Base-by-base conservation (phyloP, 257 asterid species). In the Lycium barbarum region DNA sequence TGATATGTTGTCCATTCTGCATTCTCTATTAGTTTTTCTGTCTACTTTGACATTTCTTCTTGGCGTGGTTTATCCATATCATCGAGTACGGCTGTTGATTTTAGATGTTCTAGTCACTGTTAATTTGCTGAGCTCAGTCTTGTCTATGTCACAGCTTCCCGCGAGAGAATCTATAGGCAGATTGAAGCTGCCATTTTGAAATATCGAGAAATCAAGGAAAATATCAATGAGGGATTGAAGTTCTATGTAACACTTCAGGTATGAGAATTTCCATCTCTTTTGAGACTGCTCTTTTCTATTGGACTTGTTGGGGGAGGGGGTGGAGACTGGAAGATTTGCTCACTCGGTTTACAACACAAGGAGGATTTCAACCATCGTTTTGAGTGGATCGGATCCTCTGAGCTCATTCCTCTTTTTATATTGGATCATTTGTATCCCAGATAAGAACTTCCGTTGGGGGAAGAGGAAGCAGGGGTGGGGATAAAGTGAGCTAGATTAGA, bases 241-340 rank as follows among this genome's bases (percentile, higher is more conserved):
- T 97, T 97, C 86, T 97, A 97, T 84, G 93, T 95, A 53, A 95
- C 96, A 85, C 99, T 97, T 83, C 99, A 97, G 97, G 99, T 95
- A 92, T 11, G 78, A 55, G 58, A 68, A 78, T 85, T 83, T 83
- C 70, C 82, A 14, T 26, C 82, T 53, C 22, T 54, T 53, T 73
- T 51, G 18, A 33, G 22, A 22, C 1, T 10, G 63, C 26, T 76
- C 63, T 26, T 51, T 76, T 53, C 63, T 26, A 33, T 78, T 53
- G 22, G 82, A 78, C 49, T 53, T 8, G 65, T 78, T 78, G 26
- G 49, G 65, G 61, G 20, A 36, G 49, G 82, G 65, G 15, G 45
- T 26, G 22, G 45, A 2, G 12, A 53, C 8, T 2, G 17, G 65
- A 51, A 53, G n/a, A 26, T 78, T 53, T 53, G 65, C 65, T 26